A percentile compares a stretch with the other conserved stretches of the same genome.
Conservation (phyloP, 148 eudicot genomes). For the Silene uniflora region DNA sequence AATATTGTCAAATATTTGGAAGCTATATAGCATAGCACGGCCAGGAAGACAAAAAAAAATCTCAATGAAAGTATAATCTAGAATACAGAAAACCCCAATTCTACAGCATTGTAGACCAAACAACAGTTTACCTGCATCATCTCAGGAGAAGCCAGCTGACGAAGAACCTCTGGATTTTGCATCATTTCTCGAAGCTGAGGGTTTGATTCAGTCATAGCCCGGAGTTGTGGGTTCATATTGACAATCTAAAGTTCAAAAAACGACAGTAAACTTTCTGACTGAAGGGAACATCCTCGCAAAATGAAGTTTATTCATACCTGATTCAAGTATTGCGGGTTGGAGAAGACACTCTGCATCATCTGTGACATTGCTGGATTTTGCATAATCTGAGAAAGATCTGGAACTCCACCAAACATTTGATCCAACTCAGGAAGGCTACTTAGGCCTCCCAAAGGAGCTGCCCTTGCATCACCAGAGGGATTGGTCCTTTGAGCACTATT, state of each 20-base stretch:
- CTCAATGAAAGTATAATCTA: neutral
- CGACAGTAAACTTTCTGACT: constrained; percentile 2
- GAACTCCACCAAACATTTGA: constrained; percentile 45
- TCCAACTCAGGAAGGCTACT: constrained; percentile 72
- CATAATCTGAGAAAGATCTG: constrained; percentile 63
- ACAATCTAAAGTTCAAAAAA: constrained; percentile 36
- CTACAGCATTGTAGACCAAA: neutral
- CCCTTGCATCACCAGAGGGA: constrained; percentile 59
- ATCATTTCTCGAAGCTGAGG: constrained; percentile 92
- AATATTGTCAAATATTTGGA: neutral
- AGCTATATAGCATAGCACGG: neutral
- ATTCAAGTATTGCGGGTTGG: constrained; percentile 81
- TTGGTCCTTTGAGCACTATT: constrained; percentile 54
- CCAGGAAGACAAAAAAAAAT: neutral
- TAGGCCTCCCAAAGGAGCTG: constrained; percentile 58
- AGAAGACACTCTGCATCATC: constrained; percentile 88
- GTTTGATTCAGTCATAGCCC: constrained; percentile 65
- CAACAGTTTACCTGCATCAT: constrained; percentile 67
- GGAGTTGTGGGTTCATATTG: constrained; percentile 65
- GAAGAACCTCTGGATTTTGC: constrained; percentile 85
- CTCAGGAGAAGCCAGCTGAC: constrained; percentile 72
- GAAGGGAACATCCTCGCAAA: constrained; percentile 5
- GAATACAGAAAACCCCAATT: neutral
- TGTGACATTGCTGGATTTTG: constrained; percentile 91
- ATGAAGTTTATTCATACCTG: constrained; percentile 45